phyloP scores from a whole-genome alignment of 2,329 filamentous ascomycete species.

The Fonsecaea nubica region DNA sequence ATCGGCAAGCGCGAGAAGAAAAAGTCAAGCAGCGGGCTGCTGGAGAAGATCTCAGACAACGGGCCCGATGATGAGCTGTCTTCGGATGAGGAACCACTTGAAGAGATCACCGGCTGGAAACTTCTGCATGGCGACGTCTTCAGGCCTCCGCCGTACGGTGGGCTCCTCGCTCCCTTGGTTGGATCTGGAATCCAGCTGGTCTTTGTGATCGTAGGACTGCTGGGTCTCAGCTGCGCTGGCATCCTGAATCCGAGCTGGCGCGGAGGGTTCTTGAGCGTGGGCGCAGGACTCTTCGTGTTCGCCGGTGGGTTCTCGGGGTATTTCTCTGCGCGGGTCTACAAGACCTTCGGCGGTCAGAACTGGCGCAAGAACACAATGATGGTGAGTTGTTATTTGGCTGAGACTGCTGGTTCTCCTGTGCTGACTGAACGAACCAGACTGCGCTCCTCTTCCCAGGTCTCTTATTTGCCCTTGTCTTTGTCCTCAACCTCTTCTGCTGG shows the following conservation, averaged over 20 bases:
- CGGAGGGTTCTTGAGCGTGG: constrained; percentile 87
- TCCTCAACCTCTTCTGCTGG: constrained; percentile 89
- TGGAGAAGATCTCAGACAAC: constrained; percentile 62
- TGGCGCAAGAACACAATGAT: constrained; percentile 78
- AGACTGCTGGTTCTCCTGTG: not conserved
- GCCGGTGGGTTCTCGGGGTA: constrained; percentile 86
- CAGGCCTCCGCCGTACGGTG: constrained; percentile 71
- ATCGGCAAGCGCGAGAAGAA: constrained; percentile 46
- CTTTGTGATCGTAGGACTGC: constrained; percentile 77
- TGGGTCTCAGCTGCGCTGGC: constrained; percentile 75
- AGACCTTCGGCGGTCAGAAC: constrained; percentile 77
- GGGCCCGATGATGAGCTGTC: constrained; percentile 55
- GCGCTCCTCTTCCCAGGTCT: constrained; percentile 80
- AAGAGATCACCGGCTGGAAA: constrained; percentile 89
- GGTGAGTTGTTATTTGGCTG: constrained; percentile 44
- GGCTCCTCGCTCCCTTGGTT: constrained; percentile 77
- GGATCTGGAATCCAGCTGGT: constrained; percentile 87
- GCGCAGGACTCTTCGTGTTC: constrained; percentile 80
- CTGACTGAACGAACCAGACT: constrained; percentile 55
- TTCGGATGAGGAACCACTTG: constrained; percentile 74
- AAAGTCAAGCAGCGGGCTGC: constrained; percentile 62
- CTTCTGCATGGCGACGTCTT: constrained; percentile 88
- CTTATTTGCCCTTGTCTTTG: constrained; percentile 74
- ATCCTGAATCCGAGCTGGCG: constrained; percentile 85
- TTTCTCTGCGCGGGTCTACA: constrained; percentile 82